Base-by-base conservation (phyloP, 2,329 filamentous ascomycete genomes). In the Aspergillus latus region DNA sequence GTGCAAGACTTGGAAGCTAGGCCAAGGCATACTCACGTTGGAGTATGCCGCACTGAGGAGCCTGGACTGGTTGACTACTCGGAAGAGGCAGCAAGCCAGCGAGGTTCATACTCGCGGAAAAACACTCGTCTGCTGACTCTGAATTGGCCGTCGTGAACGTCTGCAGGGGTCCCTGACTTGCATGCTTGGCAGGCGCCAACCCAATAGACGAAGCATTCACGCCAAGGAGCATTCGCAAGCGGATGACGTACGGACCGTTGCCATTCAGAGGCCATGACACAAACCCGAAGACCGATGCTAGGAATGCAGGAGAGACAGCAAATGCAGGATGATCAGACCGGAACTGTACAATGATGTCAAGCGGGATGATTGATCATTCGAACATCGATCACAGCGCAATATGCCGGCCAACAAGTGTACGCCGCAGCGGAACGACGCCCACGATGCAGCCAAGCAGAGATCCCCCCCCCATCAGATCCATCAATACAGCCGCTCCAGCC, bases 401-500 rank as follows among this genome's bases (percentile, higher is more conserved):
- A 37, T 21, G 21, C 21, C 21, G 34, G 9, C 34, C 34, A 7
- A 7, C 9, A 13, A 10, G 34, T 37, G 10, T 37, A 37, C 39
- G 39, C 16, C n/a, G 30, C 15, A 26, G n/a, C 21, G 13, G 49
- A 26, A 21, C 29, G 34, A 11, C 30, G 9, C n/a, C n/a, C 11
- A 43, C 6, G 26, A 43, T 40, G 34, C 43, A 21, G 46, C 30
- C 10, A 43, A 37, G 46, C n/a, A 28, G 73, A 26, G 5, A 42
- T 16, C 39, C 16, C n/a, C n/a, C n/a, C 21, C n/a, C n/a, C n/a
- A n/a, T 21, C 21, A 21, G 21, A 21, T 21, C 21, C 21, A 8
- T 51, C 87, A 86, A 90, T 87, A 74, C 85, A 87, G 59, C 77
- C 82, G 74, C 81, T 82, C 79, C 88, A 92, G 74, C 89, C 89